Percentiles rank a stretch among this genome's conserved stretches.
phyloP scores from a whole-genome alignment of 352 stramenopile species.

The Saprolegnia diclina region DNA sequence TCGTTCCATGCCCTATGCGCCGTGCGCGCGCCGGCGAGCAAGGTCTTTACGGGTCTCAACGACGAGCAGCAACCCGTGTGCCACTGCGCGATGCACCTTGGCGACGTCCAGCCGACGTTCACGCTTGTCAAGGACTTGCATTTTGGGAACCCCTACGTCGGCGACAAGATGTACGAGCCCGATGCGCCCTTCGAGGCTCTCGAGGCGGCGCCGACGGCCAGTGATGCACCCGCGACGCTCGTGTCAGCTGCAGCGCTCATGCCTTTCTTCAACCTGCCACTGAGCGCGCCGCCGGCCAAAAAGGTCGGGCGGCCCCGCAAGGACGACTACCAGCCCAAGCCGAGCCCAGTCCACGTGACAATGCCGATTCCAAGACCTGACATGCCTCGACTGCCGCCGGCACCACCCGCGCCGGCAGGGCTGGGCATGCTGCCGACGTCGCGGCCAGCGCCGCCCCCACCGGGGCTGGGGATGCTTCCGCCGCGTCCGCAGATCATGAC shows the following conservation, averaged over 20 bases:
- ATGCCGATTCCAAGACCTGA: constrained; percentile 6
- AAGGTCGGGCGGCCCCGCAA: constrained; percentile 17
- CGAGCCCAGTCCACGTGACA: not conserved
- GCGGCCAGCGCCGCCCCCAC: not conserved
- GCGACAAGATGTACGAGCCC: constrained; percentile 8
- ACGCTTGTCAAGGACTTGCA: constrained; percentile 14
- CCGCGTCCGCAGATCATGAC: not conserved
- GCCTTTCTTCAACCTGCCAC: not conserved
- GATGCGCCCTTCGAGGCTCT: not conserved
- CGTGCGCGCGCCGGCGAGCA: constrained; percentile 53
- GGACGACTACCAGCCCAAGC: constrained; percentile 7
- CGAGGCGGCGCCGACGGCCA: not conserved
- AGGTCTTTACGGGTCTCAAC: constrained; percentile 83
- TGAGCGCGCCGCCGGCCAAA: constrained; percentile 5
- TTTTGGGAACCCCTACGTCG: constrained; percentile 14
- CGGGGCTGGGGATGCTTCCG: not conserved
- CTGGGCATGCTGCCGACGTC: not conserved
- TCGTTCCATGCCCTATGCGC: constrained; percentile 82
- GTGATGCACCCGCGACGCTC: not conserved
- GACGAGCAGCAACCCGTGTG: constrained; percentile 70
- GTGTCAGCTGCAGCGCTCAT: not conserved
- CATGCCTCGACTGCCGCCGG: constrained; percentile 6
- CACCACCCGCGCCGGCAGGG: not conserved
- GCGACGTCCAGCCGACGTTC: constrained; percentile 39
- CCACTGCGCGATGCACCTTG: constrained; percentile 71